These are phyloP conservation scores for Colletotrichum lupini DNA, from an alignment of 2,329 filamentous ascomycete species.

Conservation along the genomic window DNA sequence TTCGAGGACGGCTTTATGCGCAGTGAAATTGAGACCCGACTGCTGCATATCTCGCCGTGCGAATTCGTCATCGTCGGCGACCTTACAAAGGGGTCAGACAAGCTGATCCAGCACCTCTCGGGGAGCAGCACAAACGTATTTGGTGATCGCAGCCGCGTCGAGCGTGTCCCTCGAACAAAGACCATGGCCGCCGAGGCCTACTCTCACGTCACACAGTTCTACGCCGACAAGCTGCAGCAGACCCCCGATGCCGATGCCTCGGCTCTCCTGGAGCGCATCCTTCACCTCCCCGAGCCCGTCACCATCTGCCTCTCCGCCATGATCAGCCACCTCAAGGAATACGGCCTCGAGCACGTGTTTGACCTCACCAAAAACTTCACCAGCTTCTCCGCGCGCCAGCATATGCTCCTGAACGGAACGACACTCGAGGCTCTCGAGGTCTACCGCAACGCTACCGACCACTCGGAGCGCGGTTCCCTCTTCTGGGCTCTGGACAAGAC, in stretches of 20 bases:
- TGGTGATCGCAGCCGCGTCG: conserved; percentile 88
- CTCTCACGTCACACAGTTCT: conserved; percentile 92
- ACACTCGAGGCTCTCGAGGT: conserved; percentile 94
- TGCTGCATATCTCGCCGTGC: conserved; percentile 94
- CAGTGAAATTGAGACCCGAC: conserved; percentile 92
- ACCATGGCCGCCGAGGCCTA: conserved; percentile 87
- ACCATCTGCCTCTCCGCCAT: conserved; percentile 95
- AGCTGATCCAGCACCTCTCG: conserved; percentile 89
- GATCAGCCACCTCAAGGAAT: conserved; percentile 93
- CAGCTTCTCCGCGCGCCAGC: conserved; percentile 90
- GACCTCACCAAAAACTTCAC: conserved; percentile 97
- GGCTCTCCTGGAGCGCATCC: conserved; percentile 83
- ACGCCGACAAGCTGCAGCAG: conserved; percentile 83
- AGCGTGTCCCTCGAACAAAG: conserved; percentile 79
- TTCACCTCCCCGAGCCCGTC: conserved; percentile 85
- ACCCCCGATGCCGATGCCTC: conserved; percentile 52
- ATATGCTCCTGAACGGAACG: conserved; percentile 97
- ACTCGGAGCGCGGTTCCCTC: conserved; percentile 85
- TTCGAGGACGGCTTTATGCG: conserved; percentile 99
- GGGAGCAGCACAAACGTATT: conserved; percentile 92
- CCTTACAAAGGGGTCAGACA: conserved; percentile 90
- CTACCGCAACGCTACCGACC: conserved; percentile 93
- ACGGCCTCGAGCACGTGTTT: conserved; percentile 94
- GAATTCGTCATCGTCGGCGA: conserved; percentile 95
- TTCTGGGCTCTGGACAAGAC: conserved; percentile 98